phyloP scores from a whole-genome alignment of 805 yeast species.

The Schizosaccharomyces japonicus region DNA sequence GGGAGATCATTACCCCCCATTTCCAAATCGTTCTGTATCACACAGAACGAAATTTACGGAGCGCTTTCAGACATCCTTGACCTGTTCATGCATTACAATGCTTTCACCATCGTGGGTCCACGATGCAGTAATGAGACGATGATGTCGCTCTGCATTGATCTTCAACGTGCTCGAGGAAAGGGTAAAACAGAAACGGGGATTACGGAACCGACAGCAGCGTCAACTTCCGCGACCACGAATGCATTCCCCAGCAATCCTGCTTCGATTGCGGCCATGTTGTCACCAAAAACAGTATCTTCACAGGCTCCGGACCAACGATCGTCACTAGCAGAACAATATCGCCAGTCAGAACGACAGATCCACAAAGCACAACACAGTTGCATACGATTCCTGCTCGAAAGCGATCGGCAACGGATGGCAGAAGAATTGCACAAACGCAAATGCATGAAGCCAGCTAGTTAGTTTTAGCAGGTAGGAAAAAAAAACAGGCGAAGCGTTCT shows the following conservation, averaged over 20 bases:
- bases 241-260: too few relatives aligned
- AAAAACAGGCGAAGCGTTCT: too few relatives aligned
- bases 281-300: neutral
- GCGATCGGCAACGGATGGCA: constrained; percentile 9
- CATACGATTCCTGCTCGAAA: constrained; percentile 9
- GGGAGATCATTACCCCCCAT: constrained; percentile 6
- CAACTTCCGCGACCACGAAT: too few relatives aligned
- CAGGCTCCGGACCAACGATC: constrained; percentile 4
- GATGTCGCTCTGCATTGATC: constrained; percentile 9
- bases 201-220: too few relatives aligned
- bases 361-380: neutral
- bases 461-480: too few relatives aligned
- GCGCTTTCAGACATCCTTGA: constrained; percentile 9
- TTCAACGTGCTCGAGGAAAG: constrained; percentile 1
- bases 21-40: neutral
- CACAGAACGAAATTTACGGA: constrained; percentile 3
- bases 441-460: too few relatives aligned
- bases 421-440: constrained; percentile 4
- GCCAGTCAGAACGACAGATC: neutral
- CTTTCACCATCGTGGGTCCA: constrained; percentile 7
- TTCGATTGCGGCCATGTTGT: too few relatives aligned
- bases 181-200: too few relatives aligned
- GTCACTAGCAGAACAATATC: neutral
- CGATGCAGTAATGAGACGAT: constrained; percentile 6
- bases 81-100: constrained; percentile 10